Evolutionary conservation across 768 basidiomycete genomes (phyloP).

Genomic region (Rhodotorula kratochvilovae): DNA sequence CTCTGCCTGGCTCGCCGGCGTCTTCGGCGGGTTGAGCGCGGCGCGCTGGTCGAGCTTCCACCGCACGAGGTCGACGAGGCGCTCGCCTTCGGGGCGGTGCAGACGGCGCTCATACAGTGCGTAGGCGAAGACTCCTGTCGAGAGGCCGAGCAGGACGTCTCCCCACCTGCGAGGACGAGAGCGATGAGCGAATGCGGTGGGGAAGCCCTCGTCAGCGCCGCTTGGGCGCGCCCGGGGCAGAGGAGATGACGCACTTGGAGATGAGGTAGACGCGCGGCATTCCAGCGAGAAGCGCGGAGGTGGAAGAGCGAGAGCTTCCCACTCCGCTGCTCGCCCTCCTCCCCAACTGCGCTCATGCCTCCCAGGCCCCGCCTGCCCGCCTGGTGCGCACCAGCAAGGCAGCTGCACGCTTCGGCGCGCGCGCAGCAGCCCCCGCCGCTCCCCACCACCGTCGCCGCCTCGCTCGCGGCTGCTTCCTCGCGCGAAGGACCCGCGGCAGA

Average conservation of each 20-base stretch:
- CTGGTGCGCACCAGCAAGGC: not conserved
- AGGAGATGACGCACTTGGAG: not conserved
- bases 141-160: conserved; percentile 11
- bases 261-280: conserved; percentile 11
- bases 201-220: not conserved
- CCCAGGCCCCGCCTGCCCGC: not conserved
- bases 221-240: rapidly evolving
- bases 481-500: not conserved
- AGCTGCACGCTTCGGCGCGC: not conserved
- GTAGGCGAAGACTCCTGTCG: conserved; percentile 21
- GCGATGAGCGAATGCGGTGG: not conserved
- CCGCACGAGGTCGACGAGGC: conserved; percentile 7
- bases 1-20: not conserved
- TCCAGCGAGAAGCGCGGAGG: not conserved
- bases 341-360: not conserved
- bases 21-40: not conserved
- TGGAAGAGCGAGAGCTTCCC: not conserved
- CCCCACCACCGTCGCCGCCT: not conserved
- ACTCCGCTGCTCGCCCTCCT: not conserved
- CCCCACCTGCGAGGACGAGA: not conserved
- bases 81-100: not conserved
- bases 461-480: not conserved
- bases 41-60: conserved; percentile 20
- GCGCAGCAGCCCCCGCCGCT: not conserved
- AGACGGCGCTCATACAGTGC: conserved; percentile 17